Evolutionary conservation across 352 stramenopile genomes (phyloP).

Genomic region (Globisporangium nagaii): DNA sequence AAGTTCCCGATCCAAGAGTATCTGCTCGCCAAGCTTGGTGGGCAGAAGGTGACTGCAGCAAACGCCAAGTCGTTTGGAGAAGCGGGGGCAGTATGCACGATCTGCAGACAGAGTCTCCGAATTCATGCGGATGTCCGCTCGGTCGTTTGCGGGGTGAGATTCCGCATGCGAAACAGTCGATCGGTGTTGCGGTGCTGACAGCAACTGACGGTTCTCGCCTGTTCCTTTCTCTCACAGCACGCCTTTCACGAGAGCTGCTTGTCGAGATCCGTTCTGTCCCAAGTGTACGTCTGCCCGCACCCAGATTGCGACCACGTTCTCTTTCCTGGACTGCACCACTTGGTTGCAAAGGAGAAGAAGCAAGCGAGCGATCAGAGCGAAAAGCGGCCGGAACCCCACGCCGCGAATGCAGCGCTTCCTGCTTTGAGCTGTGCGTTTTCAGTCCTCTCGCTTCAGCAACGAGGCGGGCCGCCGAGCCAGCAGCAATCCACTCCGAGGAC

Average conservation of each 20-base stretch:
- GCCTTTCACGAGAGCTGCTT: conserved; percentile 76
- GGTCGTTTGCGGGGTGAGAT: conserved; percentile 45
- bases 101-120: conserved; percentile 59
- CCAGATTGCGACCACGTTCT: conserved; percentile 40
- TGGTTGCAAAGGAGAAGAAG: conserved; percentile 15
- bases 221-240: conserved; percentile 53
- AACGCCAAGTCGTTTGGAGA: conserved; percentile 50
- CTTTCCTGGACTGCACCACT: conserved; percentile 52
- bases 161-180: background rate
- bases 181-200: too few species aligned
- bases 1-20: conserved; percentile 71
- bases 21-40: conserved; percentile 43
- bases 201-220: too few species aligned
- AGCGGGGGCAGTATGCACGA: conserved; percentile 24
- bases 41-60: conserved; percentile 33
- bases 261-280: conserved; percentile 55
- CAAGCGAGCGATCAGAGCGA: background rate
- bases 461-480: background rate
- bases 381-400: background rate
- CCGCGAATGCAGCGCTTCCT: background rate
- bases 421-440: conserved; percentile 7
- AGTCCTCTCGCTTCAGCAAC: conserved; percentile 14
- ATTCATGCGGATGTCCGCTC: conserved; percentile 53
- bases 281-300: conserved; percentile 53
- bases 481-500: background rate